These are phyloP conservation scores for Hericium alpestre DNA, from an alignment of 768 basidiomycete species.

Conservation along the genomic window DNA sequence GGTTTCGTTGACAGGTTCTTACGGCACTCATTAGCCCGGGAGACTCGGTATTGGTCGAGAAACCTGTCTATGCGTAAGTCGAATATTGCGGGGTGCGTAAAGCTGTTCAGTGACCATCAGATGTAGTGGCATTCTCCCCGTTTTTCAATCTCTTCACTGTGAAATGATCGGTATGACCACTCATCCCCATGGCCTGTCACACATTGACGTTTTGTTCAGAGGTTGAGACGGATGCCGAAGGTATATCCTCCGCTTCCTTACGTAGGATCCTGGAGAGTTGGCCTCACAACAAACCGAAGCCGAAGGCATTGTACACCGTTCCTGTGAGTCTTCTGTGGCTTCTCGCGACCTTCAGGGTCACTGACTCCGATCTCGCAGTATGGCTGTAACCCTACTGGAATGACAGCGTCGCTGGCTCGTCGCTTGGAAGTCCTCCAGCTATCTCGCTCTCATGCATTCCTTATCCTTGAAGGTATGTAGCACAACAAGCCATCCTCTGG, in stretches of 20 bases:
- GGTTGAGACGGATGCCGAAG: constrained; percentile 66
- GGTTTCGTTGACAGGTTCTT: constrained; percentile 41
- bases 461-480: constrained; percentile 72
- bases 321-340: constrained; percentile 32
- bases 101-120: constrained; percentile 1
- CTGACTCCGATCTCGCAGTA: constrained; percentile 31
- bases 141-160: constrained; percentile 45
- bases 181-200: neutral
- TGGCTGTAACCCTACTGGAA: constrained; percentile 82
- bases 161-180: constrained; percentile 43
- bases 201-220: constrained; percentile 32
- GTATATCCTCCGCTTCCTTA: constrained; percentile 51
- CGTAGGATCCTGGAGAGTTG: constrained; percentile 61
- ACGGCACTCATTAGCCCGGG: constrained; percentile 64
- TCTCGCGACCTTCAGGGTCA: neutral
- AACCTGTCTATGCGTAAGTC: constrained; percentile 65
- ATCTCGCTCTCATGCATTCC: constrained; percentile 60
- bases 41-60: constrained; percentile 73
- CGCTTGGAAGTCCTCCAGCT: constrained; percentile 63
- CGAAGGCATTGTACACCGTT: constrained; percentile 75
- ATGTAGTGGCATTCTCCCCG: constrained; percentile 53
- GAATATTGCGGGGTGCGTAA: constrained; percentile 1
- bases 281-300: constrained; percentile 61
- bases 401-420: constrained; percentile 60
- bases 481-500: no score